phyloP scores from a whole-genome alignment of 2,329 filamentous ascomycete species.

The Cucurbitaria berberidis region DNA sequence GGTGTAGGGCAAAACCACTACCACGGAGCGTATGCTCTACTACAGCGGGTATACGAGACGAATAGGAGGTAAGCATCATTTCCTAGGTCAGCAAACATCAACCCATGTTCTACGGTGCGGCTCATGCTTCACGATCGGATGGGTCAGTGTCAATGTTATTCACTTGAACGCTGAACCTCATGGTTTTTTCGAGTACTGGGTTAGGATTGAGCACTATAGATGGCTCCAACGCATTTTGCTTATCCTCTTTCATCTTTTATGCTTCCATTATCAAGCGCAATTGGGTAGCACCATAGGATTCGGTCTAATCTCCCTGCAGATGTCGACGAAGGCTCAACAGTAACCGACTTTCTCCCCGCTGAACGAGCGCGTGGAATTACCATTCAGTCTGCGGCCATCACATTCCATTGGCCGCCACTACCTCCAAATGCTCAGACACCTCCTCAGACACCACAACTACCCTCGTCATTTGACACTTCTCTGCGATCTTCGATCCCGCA shows the following conservation, averaged over 20 bases:
- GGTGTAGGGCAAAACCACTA: constrained; percentile 86
- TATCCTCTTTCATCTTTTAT: no score
- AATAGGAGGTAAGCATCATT: constrained; percentile 67
- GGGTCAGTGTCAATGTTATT: neutral
- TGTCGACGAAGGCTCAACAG: constrained; percentile 94
- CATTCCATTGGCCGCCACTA: constrained; percentile 84
- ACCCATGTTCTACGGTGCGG: neutral
- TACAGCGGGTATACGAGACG: constrained; percentile 89
- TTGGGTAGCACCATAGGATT: no score
- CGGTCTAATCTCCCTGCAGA: constrained; percentile 56
- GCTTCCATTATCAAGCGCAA: no score
- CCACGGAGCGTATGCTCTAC: constrained; percentile 98
- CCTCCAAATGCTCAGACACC: constrained; percentile 44
- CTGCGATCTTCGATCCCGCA: constrained; percentile 63
- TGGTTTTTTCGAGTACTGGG: no score
- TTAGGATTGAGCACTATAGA: neutral
- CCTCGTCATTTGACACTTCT: constrained; percentile 34
- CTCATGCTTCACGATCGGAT: neutral
- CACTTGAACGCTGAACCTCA: no score
- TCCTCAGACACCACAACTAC: constrained; percentile 31
- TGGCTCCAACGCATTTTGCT: no score
- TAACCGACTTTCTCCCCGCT: constrained; percentile 94
- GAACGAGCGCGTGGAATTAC: constrained; percentile 94
- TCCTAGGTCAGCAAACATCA: neutral
- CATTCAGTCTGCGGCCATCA: constrained; percentile 96